Conservation (phyloP, 2,329 filamentous ascomycete genomes). For the Aschersonia sp. region DNA sequence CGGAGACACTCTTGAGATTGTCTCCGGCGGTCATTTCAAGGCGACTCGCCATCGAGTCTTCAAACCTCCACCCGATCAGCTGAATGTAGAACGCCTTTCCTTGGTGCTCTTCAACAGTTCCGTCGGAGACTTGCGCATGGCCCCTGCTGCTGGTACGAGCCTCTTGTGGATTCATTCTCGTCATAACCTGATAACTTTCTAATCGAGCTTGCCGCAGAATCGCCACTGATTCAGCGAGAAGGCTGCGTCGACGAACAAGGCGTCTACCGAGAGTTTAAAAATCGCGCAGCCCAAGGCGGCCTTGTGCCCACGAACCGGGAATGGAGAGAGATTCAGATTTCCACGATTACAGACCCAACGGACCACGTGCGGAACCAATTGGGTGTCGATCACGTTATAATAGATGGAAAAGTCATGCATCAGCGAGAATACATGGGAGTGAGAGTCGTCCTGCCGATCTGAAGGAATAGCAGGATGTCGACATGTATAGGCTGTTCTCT, state of each 20-base stretch:
- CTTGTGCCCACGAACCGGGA: constrained; percentile 28
- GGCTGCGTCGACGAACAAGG: constrained; percentile 28
- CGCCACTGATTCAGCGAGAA: constrained; percentile 17
- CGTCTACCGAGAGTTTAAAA: constrained; percentile 29
- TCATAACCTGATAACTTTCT: background rate
- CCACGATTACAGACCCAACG: constrained; percentile 25
- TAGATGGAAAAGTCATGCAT: constrained; percentile 29
- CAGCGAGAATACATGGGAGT: constrained; percentile 31
- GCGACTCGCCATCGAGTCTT: constrained; percentile 8
- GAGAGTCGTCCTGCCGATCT: constrained; percentile 28
- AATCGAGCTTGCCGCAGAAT: constrained; percentile 5
- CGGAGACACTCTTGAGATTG: constrained; percentile 8
- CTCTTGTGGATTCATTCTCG: background rate
- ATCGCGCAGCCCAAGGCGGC: constrained; percentile 21
- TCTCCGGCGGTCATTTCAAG: constrained; percentile 9
- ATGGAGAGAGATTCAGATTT: constrained; percentile 34
- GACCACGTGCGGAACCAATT: constrained; percentile 23
- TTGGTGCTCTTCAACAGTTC: constrained; percentile 30
- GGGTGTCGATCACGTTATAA: constrained; percentile 25
- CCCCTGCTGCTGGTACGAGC: constrained; percentile 15
- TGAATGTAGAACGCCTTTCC: constrained; percentile 22
- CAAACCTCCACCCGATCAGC: constrained; percentile 8
- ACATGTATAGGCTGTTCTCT: too few relatives aligned
- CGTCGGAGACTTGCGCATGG: constrained; percentile 25
- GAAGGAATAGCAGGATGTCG: too few relatives aligned